phyloP scores from a whole-genome alignment of 2,329 filamentous ascomycete species.

The Cephalotrichum gorgonifer region DNA sequence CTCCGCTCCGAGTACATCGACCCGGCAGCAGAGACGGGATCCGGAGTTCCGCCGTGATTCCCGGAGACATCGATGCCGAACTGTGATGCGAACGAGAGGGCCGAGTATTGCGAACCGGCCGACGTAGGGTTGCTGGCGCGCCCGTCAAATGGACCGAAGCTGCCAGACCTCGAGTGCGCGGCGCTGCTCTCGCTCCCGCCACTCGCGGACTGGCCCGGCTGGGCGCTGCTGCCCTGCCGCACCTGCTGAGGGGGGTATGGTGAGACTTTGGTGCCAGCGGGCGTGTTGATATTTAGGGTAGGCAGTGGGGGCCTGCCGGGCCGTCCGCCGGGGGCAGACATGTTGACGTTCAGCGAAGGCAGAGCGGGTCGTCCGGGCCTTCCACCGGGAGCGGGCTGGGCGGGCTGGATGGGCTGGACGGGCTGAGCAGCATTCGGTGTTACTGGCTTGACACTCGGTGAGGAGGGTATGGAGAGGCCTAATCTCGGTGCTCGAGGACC shows the following conservation, averaged over 20 bases:
- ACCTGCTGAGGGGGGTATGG: conserved; percentile 53
- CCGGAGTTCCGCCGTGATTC: conserved; percentile 60
- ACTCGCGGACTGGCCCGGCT: conserved; percentile 55
- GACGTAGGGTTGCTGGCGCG: conserved; percentile 73
- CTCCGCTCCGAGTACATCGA: conserved; percentile 75
- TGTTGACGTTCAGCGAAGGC: conserved; percentile 75
- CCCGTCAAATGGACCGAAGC: conserved; percentile 68
- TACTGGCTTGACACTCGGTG: conserved; percentile 71
- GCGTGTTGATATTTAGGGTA: conserved; percentile 76
- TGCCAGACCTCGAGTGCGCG: conserved; percentile 72
- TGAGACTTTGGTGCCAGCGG: conserved; percentile 67
- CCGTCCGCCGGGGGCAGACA: conserved; percentile 47
- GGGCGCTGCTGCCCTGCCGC: conserved; percentile 16
- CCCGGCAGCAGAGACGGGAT: conserved; percentile 80
- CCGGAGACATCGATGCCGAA: conserved; percentile 57
- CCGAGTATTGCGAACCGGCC: conserved; percentile 78
- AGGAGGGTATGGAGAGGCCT: conserved; percentile 82
- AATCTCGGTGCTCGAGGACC: conserved; percentile 63
- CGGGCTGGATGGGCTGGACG: too few species aligned
- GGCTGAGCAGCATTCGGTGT: conserved; percentile 11
- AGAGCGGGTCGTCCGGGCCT: conserved; percentile 40
- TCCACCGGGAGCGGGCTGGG: too few species aligned
- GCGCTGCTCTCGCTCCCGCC: conserved; percentile 72
- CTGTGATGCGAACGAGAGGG: conserved; percentile 67
- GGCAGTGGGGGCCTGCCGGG: conserved; percentile 48